Evolutionary conservation across 116 monocot genomes (phyloP), one percentile per base, ranked within the genome.

Genomic region (Papilionanthe hybrid): DNA sequence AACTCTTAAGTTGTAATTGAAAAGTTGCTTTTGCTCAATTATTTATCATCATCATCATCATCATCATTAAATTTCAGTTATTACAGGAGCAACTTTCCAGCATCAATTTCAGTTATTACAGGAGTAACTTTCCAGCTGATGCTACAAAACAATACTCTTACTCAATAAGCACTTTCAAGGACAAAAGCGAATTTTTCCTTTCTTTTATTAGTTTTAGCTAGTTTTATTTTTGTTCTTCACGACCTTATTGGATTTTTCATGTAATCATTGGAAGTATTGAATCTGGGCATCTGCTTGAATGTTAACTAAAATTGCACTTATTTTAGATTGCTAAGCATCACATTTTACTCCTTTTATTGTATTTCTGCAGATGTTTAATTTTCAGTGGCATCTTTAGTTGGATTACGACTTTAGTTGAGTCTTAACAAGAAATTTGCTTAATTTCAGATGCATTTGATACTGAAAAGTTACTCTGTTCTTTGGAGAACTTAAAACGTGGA

Each of bases 371-470:
- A 37, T 69, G 15, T 69, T 37, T 69, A 69, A 17, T 32, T 53
- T 73, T 18, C 32, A 73, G 43, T 5, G 4, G 15, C n/a, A 9
- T 42, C 60, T 78, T 19, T 53, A 12, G 49, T 19, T 55, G 27
- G 32, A 50, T 30, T 76, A 9, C 55, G 55, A 76, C 55, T 76
- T 12, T 27, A 53, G 30, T 80, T 45, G 28, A 29, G 48, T 43
- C 72, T 27, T 77, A 37, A 69, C 25, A 58, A 47, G 42, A 47
- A 82, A 71, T 68, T 49, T 19, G 44, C 25, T 55, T 55, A 75
- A 72, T 81, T 81, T 73, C 89, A 89, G 89, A 86, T 86, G 89
- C 89, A 9, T 89, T 89, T 66, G 84, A 89, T 72, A 87, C 84
- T 28, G 87, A 87, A 73, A 84, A 84, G 4, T 75, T 89, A 60